Evolutionary conservation across 2,329 filamentous ascomycete species (phyloP).

Genomic region (Aspergillus sp.): DNA sequence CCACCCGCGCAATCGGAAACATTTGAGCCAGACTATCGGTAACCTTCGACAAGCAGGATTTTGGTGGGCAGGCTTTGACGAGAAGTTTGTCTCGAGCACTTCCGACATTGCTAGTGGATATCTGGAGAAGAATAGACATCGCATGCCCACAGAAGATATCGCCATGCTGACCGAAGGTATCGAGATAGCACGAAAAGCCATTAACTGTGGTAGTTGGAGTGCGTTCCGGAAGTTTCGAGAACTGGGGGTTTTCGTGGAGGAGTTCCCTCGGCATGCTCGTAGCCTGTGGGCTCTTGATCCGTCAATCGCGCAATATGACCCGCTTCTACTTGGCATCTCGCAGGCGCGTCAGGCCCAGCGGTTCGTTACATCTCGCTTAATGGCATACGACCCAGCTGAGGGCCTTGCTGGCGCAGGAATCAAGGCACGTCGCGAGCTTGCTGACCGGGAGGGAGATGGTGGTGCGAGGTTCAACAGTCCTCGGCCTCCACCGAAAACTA

Average conservation of each 20-base stretch:
- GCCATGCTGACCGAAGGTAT: slow-evolving; percentile 56
- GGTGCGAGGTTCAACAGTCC: not conserved
- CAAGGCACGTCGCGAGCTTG: slow-evolving; percentile 24
- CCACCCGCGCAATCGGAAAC: slow-evolving; percentile 62
- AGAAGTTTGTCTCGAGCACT: slow-evolving; percentile 54
- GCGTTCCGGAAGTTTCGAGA: slow-evolving; percentile 65
- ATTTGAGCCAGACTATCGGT: slow-evolving; percentile 59
- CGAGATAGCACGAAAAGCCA: slow-evolving; percentile 52
- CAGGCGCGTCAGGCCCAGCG: slow-evolving; percentile 50
- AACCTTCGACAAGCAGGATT: slow-evolving; percentile 81
- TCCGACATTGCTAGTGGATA: slow-evolving; percentile 62
- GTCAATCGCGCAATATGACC: slow-evolving; percentile 30
- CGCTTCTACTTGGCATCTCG: slow-evolving; percentile 50
- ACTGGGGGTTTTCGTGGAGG: slow-evolving; percentile 62
- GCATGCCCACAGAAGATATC: slow-evolving; percentile 54
- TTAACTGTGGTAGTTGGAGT: slow-evolving; percentile 55
- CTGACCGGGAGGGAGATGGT: slow-evolving; percentile 8
- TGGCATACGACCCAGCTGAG: slow-evolving; percentile 28
- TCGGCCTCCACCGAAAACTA: slow-evolving; percentile 11
- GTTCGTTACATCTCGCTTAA: slow-evolving; percentile 40
- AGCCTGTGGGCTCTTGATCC: slow-evolving; percentile 60
- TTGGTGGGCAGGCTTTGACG: slow-evolving; percentile 68
- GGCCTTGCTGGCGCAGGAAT: slow-evolving; percentile 37
- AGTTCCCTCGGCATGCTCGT: slow-evolving; percentile 56
- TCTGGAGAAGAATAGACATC: slow-evolving; percentile 52